Conservation (phyloP, 78 protist genomes). For the Neovahlkampfia damariscottae region DNA sequence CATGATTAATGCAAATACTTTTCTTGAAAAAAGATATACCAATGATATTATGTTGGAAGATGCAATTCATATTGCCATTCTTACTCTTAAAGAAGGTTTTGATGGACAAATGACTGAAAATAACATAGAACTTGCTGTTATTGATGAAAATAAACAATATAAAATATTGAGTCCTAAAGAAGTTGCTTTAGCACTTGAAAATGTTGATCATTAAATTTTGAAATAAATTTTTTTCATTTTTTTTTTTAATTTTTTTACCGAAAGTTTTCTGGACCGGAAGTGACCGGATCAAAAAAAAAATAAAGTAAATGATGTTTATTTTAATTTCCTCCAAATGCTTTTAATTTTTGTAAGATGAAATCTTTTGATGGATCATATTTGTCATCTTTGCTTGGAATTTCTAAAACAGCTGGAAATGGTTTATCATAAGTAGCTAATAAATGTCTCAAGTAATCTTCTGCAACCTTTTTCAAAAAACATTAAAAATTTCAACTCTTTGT, state of each 20-base stretch:
- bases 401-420: slow-evolving; percentile 67
- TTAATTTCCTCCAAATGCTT: neutral
- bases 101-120: slow-evolving; percentile 72
- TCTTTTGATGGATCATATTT: slow-evolving; percentile 69
- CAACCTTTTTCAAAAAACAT: slow-evolving; percentile 25
- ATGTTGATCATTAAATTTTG: neutral
- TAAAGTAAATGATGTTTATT: too few relatives aligned
- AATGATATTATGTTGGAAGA: slow-evolving; percentile 94
- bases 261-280: too few relatives aligned
- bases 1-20: slow-evolving; percentile 77
- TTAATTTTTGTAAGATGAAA: slow-evolving; percentile 38
- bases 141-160: slow-evolving; percentile 33
- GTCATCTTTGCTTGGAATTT: slow-evolving; percentile 71
- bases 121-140: slow-evolving; percentile 88
- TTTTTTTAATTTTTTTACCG: too few relatives aligned
- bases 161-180: neutral
- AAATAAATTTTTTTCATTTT: neutral
- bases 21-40: slow-evolving; percentile 91
- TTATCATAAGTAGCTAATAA: slow-evolving; percentile 41
- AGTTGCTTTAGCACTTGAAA: neutral
- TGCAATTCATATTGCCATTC: slow-evolving; percentile 93
- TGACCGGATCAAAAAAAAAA: too few relatives aligned
- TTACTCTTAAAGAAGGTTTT: slow-evolving; percentile 86
- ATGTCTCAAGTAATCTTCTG: slow-evolving; percentile 57
- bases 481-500: neutral